Base-by-base conservation (phyloP, 192 early-diverging fungal species). In the Gonapodya prolifera region DNA sequence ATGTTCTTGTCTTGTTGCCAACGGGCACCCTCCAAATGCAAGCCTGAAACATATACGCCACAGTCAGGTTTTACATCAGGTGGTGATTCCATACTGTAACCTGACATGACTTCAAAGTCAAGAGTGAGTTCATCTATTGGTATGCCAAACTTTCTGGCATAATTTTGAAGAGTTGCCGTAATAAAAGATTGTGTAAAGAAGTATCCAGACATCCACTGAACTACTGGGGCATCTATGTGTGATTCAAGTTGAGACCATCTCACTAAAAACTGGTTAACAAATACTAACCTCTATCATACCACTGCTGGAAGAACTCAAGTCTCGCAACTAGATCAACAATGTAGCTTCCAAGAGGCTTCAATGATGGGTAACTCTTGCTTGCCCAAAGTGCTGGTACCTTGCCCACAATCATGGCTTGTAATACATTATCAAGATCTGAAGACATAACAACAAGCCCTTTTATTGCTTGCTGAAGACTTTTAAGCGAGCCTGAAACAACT, bases 161-260 rank as follows among this genome's bases (percentile, higher is more conserved):
- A 88, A 80, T 89, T 89, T 84, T 89, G 88, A 29, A 89, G 82
- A 1, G 84, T 85, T 88, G 86, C 87, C 0, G 88, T 90, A 70
- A 90, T 90, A 76, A 90, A 90, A 1, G 89, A 90, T 78, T 89
- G 89, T 28, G 89, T 90, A 78, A 90, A 90, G 77, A 90, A 90
- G 81, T 89, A 90, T 0, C 88, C 89, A 73, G 83, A 82, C 88
- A 90, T 89, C 88, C 88, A 89, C 76, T 88, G 89, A 0, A 90
- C 83, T 32, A 74, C 79, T 8, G 88, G 88, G 23, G 81, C 79
- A 1, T 23, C 45, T n/a, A n/a, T n/a, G n/a, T n/a, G n/a, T n/a
- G n/a, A n/a, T 61, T 61, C 45, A 61, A 61, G 45, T 16, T 23
- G 45, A 61, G 23, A 61, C 45, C 45, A 23, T 61, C 45, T 8